phyloP scores from a whole-genome alignment of 2,329 filamentous ascomycete genomes.

The Calonectria leucothoes region DNA sequence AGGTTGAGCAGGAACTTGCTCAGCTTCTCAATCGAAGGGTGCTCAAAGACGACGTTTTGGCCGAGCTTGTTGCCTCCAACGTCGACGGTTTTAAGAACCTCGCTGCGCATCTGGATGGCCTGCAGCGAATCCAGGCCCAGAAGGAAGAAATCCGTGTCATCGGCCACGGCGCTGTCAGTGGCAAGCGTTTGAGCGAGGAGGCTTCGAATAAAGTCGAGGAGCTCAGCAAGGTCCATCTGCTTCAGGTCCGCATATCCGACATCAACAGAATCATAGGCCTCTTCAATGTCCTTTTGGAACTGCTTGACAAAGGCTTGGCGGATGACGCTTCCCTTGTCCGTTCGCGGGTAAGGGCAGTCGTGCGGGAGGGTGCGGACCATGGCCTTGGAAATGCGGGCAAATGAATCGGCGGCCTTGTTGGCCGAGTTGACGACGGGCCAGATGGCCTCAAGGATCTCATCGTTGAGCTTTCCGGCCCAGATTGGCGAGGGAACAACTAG shows the following conservation, averaged over 20 bases:
- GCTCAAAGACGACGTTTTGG: constrained; percentile 70
- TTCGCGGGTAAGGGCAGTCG: constrained; percentile 56
- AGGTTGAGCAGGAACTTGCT: constrained; percentile 57
- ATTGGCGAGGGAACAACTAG: constrained; percentile 13
- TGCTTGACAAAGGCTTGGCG: constrained; percentile 58
- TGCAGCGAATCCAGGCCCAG: constrained; percentile 69
- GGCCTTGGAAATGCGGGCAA: constrained; percentile 55
- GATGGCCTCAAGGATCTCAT: constrained; percentile 44
- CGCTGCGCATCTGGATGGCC: constrained; percentile 64
- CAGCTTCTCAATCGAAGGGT: constrained; percentile 60
- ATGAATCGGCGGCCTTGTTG: constrained; percentile 45
- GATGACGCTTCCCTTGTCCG: constrained; percentile 65
- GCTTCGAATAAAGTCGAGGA: constrained; percentile 48
- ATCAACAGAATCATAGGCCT: constrained; percentile 48
- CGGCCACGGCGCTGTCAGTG: constrained; percentile 36
- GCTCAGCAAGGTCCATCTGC: constrained; percentile 31
- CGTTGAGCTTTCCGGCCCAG: constrained; percentile 11
- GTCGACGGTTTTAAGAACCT: constrained; percentile 62
- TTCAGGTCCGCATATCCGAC: constrained; percentile 30
- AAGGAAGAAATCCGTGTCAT: constrained; percentile 67
- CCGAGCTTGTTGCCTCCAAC: constrained; percentile 57
- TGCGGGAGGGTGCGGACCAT: constrained; percentile 62
- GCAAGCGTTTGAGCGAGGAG: constrained; percentile 43
- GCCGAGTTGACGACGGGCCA: constrained; percentile 49
- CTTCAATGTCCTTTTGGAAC: constrained; percentile 57